Evolutionary conservation across 768 basidiomycete genomes (phyloP), one percentile per base, ranked within the genome.

Genomic region (Coprinopsis strossmayeri): DNA sequence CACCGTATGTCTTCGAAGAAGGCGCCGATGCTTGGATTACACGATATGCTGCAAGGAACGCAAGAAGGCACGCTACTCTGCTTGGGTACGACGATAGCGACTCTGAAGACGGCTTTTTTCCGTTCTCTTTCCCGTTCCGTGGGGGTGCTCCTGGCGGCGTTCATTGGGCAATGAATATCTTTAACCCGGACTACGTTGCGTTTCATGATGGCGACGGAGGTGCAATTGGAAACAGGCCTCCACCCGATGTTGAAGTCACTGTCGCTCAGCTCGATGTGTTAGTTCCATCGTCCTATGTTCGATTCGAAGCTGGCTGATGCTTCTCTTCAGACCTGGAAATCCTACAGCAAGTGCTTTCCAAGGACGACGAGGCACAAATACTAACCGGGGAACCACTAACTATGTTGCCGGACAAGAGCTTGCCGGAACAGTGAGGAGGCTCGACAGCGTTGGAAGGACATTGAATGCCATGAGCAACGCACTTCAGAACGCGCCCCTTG

Each of bases 11-110:
- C 1, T 85, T 85, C 56, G 55, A 60, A 32, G 64, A 77, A 34
- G 86, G 85, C 4, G 73, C 72, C 18, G 74, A 77, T 27, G 63
- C 66, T 18, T 74, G 68, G 48, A 78, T 84, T 76, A 69, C 61
- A 51, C 82, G 82, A 53, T 30, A n/a, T 28, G 43, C 43, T 3
- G 4, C 5, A 17, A 28, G 25, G 72, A 55, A 34, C 39, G 17
- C 45, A 49, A 28, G 28, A 28, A 42, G 38, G 11, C 5, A 15
- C 7, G 15, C 42, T 9, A 30, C 4, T 17, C 23, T 35, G 18
- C n/a, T 44, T 26, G 28, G 24, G 26, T 45, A 46, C 44, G 24
- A 45, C 26, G 50, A 51, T n/a, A 4, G 21, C 17, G 50, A 51
- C n/a, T n/a, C n/a, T n/a, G 37, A 13, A 9, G 9, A 5, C 37